Evolutionary conservation across 495 filamentous ascomycete genomes (phyloP).

Genomic region (Penicillium pulvis): DNA sequence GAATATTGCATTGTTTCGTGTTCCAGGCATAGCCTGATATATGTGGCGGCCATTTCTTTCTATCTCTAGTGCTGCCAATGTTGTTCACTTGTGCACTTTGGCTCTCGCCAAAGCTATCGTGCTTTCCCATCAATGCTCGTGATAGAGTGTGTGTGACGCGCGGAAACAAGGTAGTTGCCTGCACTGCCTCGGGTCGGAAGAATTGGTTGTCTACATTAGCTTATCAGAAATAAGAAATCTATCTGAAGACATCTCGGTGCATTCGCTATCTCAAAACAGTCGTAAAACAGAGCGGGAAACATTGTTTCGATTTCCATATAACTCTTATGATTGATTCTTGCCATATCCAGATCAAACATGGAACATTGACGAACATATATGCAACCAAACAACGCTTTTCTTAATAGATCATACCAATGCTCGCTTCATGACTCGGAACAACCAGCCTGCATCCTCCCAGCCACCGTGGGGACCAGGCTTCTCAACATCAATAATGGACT

Average conservation of each 20-base stretch:
- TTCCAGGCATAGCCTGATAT: constrained; percentile 6
- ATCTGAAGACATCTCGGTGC: not conserved
- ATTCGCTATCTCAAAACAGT: too few species aligned
- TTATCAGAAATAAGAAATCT: constrained; percentile 11
- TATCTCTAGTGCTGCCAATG: not conserved
- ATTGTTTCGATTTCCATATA: not conserved
- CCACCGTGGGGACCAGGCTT: constrained; percentile 54
- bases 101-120: not conserved
- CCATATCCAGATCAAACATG: not conserved
- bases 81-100: not conserved
- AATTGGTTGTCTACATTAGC: constrained; percentile 5
- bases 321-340: not conserved
- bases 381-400: constrained; percentile 1
- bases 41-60: constrained; percentile 4
- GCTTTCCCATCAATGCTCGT: constrained; percentile 44
- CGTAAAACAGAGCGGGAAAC: not conserved
- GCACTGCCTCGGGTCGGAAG: constrained; percentile 8
- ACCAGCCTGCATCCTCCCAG: constrained; percentile 86
- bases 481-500: constrained; percentile 33
- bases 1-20: constrained; percentile 8
- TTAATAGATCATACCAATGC: constrained; percentile 57
- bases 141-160: constrained; percentile 50
- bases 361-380: not conserved
- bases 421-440: constrained; percentile 74
- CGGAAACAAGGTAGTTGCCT: constrained; percentile 58